Percentiles rank a stretch among this genome's conserved stretches.
phyloP scores from a whole-genome alignment of 805 yeast species.

The Barnettozyma pratensis region DNA sequence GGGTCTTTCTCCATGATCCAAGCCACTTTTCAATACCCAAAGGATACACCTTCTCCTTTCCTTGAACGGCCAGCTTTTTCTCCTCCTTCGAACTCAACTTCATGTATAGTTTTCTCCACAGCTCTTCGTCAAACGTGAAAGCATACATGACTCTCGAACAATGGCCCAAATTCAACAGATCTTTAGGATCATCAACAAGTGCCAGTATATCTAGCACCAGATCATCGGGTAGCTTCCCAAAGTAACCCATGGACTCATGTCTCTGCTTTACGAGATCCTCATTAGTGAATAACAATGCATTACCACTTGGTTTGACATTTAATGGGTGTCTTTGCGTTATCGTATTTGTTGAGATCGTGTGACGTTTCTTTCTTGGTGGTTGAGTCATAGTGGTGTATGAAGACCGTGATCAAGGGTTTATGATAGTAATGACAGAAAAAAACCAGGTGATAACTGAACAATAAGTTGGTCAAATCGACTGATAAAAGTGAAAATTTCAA shows the following conservation, averaged over 20 bases:
- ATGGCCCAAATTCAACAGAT: slow-evolving; percentile 48
- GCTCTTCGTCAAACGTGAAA: slow-evolving; percentile 67
- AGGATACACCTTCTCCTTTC: slow-evolving; percentile 20
- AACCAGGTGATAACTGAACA: neutral
- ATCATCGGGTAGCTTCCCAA: slow-evolving; percentile 58
- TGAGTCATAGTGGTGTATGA: slow-evolving; percentile 15
- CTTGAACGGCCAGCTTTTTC: neutral
- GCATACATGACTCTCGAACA: slow-evolving; percentile 69
- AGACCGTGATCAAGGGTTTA: too few species aligned
- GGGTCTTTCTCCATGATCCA: slow-evolving; percentile 78
- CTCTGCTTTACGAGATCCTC: slow-evolving; percentile 10
- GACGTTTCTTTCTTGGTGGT: slow-evolving; percentile 18
- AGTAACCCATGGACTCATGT: slow-evolving; percentile 43
- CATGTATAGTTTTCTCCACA: slow-evolving; percentile 67
- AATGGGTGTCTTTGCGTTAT: slow-evolving; percentile 55
- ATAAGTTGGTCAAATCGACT: neutral
- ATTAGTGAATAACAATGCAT: slow-evolving; percentile 38
- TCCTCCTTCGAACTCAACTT: slow-evolving; percentile 16
- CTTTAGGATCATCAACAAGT: slow-evolving; percentile 40
- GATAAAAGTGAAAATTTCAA: neutral
- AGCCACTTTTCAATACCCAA: slow-evolving; percentile 44
- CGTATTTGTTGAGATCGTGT: slow-evolving; percentile 23
- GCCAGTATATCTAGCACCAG: slow-evolving; percentile 48
- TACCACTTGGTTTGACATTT: slow-evolving; percentile 74
- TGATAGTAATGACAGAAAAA: neutral